Evolutionary conservation across 306 rosid genomes (phyloP).

Genomic region (Aeschynomene evenia): DNA sequence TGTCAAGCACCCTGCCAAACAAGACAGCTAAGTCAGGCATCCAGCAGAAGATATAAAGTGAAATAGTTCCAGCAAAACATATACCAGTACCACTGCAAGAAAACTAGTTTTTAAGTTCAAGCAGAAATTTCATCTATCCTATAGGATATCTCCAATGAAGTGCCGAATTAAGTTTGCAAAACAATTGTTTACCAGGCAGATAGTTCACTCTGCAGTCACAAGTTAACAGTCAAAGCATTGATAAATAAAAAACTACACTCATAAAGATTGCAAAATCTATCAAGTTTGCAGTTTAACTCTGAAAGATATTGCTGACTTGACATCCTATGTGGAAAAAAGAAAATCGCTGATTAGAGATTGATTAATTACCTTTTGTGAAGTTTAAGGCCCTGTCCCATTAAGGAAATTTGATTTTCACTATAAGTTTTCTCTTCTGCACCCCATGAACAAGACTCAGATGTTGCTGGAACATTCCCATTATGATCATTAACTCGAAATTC

Average conservation of each 20-base stretch:
- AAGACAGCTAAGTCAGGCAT: neutral
- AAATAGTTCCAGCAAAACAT: neutral
- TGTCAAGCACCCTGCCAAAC: conserved; percentile 53
- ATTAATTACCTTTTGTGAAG: conserved; percentile 43
- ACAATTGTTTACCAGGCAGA: neutral
- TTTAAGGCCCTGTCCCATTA: conserved; percentile 37
- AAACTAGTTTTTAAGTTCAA: neutral
- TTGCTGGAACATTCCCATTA: conserved; percentile 41
- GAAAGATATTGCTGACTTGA: neutral
- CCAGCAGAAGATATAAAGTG: conserved; percentile 16
- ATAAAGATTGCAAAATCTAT: neutral
- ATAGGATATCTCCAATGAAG: neutral
- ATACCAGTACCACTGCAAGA: neutral
- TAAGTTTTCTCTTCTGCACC: conserved; percentile 60
- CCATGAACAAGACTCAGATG: conserved; percentile 64
- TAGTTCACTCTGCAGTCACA: neutral
- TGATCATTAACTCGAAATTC: conserved; percentile 38
- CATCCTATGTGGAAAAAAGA: neutral
- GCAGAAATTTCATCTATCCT: neutral
- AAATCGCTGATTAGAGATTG: neutral
- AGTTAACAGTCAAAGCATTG: neutral
- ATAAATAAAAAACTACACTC: neutral
- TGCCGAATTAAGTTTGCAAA: neutral
- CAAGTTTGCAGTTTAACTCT: neutral
- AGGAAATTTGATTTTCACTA: conserved; percentile 61